Evolutionary conservation across 176 grass and related monocot species (phyloP), one percentile per base, ranked within the genome.

Genomic region (Pontederia crassipes): DNA sequence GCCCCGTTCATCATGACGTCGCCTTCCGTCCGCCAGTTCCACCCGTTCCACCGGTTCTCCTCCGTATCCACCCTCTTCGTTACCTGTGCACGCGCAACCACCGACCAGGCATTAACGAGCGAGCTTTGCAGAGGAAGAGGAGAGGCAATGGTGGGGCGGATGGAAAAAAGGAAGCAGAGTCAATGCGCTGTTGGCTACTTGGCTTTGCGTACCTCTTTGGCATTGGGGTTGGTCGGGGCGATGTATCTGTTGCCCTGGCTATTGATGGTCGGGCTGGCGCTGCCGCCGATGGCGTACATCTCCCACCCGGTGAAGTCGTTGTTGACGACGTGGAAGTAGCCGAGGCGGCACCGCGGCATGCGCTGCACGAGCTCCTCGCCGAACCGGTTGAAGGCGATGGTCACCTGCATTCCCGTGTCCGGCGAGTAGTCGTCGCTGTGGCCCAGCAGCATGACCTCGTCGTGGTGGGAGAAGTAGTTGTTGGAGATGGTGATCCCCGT

Each of bases 221-320:
- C 84, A 64, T 92, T 69, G 1, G 74, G 64, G 60, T 98, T 72
- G 0, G 45, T 10, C 0, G 93, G 93, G 0, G 93, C 93, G 57
- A 83, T 67, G 79, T 92, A 98, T 0, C 93, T 81, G 65, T 98
- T 98, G 0, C 81, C 93, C 78, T 98, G 93, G 84, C 93, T 98
- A 59, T 98, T 98, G 69, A 98, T 88, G 64, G 93, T 98, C 18
- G 93, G 93, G 13, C 7, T 59, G 0, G 93, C 87, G 74, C 93
- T 98, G 13, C 93, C 93, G 0, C 93, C 93, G 49, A 98, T 92
- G 65, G 93, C 93, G 75, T 98, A 98, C 87, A 98, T 98, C 81
- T 92, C 70, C 93, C 93, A 98, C 50, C 78, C 55, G 11, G 81
- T 79, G 81, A 83, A 98, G 72, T 98, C 93, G 27, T 98, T 98